Percentiles rank a stretch among this genome's conserved stretches.
These are phyloP conservation scores for Sugiyamaella lignohabitans DNA, from an alignment of 805 yeast genomes.

Conservation along the genomic window DNA sequence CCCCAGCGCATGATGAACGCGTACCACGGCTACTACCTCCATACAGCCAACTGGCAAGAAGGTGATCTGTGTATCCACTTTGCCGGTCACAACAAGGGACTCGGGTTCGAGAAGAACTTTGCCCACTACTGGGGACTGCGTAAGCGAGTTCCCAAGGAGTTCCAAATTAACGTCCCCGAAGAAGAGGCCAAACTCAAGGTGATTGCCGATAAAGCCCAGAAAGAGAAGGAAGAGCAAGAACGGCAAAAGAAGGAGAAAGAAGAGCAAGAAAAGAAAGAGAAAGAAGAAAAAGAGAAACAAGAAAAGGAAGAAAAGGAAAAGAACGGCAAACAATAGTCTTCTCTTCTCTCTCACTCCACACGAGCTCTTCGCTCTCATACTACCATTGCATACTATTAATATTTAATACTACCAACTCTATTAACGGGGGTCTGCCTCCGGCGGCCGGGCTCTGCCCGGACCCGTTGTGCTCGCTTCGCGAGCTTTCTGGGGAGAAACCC, in stretches of 20 bases:
- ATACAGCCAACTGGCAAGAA: slow-evolving; percentile 10
- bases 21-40: slow-evolving; percentile 14
- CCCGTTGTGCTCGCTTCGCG: background rate
- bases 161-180: background rate
- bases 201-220: background rate
- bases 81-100: slow-evolving; percentile 23
- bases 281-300: background rate
- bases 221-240: background rate
- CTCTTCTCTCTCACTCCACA: no score
- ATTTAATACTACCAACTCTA: no score
- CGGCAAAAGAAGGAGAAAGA: background rate
- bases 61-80: slow-evolving; percentile 30
- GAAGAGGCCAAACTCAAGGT: background rate
- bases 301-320: background rate
- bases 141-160: background rate
- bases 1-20: slow-evolving; percentile 30
- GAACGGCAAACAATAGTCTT: no score
- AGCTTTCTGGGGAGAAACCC: no score
- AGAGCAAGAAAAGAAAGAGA: background rate
- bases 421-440: no score
- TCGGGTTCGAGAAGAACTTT: background rate
- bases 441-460: slow-evolving; percentile 1
- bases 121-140: background rate
- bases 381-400: no score
- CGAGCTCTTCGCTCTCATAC: no score